Base-by-base conservation (phyloP, 140 eudicot genomes). In the Flaveria floridana region DNA sequence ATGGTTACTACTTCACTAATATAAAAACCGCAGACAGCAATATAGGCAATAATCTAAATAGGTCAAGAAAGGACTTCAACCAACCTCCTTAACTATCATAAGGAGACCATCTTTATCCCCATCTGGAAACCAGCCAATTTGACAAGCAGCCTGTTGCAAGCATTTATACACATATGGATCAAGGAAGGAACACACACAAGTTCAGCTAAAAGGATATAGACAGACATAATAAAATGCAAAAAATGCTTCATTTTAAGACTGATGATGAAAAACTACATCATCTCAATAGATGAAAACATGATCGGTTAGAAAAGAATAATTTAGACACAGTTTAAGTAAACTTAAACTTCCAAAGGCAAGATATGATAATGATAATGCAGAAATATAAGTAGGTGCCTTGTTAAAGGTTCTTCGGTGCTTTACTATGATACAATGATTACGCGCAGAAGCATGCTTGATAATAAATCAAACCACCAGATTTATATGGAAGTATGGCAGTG, bases 91-190 rank as follows among this genome's bases (percentile, higher is more conserved):
- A 64, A 68, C 83, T 67, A 86, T 70, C 56, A 6, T 30, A 70
- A 81, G 84, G 16, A 86, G 84, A 55, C 59, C 64, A 18, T 72
- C 47, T 34, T 79, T 75, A 46, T 78, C 83, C 70, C 28, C 30
- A 42, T 68, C 72, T 64, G 25, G 56, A 72, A 82, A 85, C 89
- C 89, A 85, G 26, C 89, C 89, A 85, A 23, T 42, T 68, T 76
- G 63, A 72, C 89, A 85, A 79, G 86, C 86, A 79, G 61, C 74
- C 89, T 85, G 78, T 25, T 47, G 75, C 14, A 47, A 65, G 61
- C 7, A 26, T 53, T 55, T 10, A 72, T 52, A 52, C 46, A 41
- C 20, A 44, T 53, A 57, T 8, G 25, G 58, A 56, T 57, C 68
- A 13, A 11, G 39, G 15, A 25, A 34, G 6, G 67, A 4, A 37